Evolutionary conservation across 116 monocot species (phyloP), one percentile per base, ranked within the genome.

Genomic region (Papilionanthe hybrid): DNA sequence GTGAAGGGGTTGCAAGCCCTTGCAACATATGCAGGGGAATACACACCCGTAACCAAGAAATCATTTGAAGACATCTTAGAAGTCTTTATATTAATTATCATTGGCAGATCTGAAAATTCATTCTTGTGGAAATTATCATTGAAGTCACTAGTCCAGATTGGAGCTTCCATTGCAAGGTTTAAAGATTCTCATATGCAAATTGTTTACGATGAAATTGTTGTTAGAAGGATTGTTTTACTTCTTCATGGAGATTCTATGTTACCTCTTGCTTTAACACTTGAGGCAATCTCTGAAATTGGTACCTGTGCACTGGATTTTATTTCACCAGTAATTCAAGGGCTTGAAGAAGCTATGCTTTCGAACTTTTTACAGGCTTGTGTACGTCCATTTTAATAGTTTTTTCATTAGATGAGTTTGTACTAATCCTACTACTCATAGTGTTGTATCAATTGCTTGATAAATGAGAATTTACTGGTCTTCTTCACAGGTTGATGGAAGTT

Each of bases 1-100:
- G 99, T 88, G 25, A 93, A 86, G 80, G 93, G 90, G 32, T 83
- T 99, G 91, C 80, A 86, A 77, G 77, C 85, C 18, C 86, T 99
- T 50, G 93, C 91, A 84, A 95, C 91, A 63, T 99, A 93, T 87
- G 88, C 95, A 71, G 82, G 32, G 72, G 30, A 65, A 29, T 55
- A 37, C 63, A 85, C 89, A 60, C 90, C 90, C 63, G 50, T 90
- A 68, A 77, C 89, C 9, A 75, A 77, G 11, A 53, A 81, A 57
- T 72, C 72, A 74, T 89, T 80, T 85, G 79, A 87, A 77, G 81
- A 94, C 78, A 90, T 95, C 80, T 74, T 95, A 80, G 56, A 10
- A 45, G 77, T 32, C 20, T 81, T 99, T 42, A 79, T 86, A 63
- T 79, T 86, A 77, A 72, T 93, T 49, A 84, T 95, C 78, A 78